Evolutionary conservation across 768 basidiomycete species (phyloP), one percentile per base, ranked within the genome.

Genomic region (Lactarius indigo): DNA sequence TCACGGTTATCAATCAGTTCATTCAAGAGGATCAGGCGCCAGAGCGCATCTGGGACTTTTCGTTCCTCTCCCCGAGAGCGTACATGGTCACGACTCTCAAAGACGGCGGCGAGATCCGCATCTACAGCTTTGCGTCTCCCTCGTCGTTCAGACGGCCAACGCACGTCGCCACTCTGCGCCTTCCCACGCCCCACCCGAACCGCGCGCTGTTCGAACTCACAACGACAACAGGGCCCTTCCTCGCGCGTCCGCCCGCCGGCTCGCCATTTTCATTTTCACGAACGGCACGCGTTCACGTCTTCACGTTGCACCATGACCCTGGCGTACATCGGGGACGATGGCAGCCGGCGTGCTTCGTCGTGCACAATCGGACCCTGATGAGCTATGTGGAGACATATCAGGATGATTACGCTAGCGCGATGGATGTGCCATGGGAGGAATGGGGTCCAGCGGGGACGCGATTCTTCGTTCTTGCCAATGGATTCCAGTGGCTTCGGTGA

Each of bases 31-130:
- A 68, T 9, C 72, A 80, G 15, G 78, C 77, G 0, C 57, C 65
- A 0, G 70, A 68, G 10, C 30, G 64, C 0, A 74, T 78, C 1
- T 78, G 74, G 69, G 82, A 84, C 72, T 83, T 85, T 71, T 76
- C 80, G 1, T 82, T 86, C 59, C 73, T 87, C 55, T 78, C 79
- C 4, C 73, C 74, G 12, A 76, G 80, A 2, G 77, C 82, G 12
- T 81, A 79, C 72, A 76, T 82, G 64, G 61, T 85, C 18, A 82
- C 84, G 13, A 74, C 74, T 15, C 64, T 68, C 3, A 47, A 61
- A 6, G 72, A 72, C 6, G 50, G 57, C 6, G 85, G 85, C 5
- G 64, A 77, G 1, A 76, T 86, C 63, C 73, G 80, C 23, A 64
- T 87, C 13, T 86, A 78, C 65, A 73, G 77, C 0, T 82, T 85